Base-by-base conservation (phyloP, 164 flowering plant genomes). In the Piper longum region DNA sequence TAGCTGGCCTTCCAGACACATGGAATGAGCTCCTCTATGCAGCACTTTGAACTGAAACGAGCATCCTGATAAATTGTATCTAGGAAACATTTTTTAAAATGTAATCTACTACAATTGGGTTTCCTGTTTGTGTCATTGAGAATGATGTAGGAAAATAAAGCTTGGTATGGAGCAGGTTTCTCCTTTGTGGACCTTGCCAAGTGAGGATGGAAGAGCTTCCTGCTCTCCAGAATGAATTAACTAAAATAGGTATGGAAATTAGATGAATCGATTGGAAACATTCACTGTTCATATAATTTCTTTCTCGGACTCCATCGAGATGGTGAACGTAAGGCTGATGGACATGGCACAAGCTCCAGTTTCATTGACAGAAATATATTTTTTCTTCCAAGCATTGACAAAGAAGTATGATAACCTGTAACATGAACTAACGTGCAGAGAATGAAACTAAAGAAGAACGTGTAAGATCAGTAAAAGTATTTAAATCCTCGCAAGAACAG, bases 1-100 rank as follows among this genome's bases (percentile, higher is more conserved):
- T 83, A 8, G 72, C 83, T n/a, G 87, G 87, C 13, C 67, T 78
- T 48, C 87, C 85, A 2, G 85, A 81, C 65, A 75, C 85, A 14
- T 83, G 85, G 87, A 83, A 83, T 43, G 72, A 72, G 62, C 79
- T 81, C 16, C 68, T 83, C 0, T 77, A 79, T 59, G 72, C 79
- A 14, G 72, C 76, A 9, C 9, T 48, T 48, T 48, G 52, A 48
- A 48, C 14, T 3, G 14, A 48, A 14, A 9, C 0, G 9, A 5
- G 52, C 9, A 48, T 48, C 36, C 36, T 26, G 36, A 26, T 26
- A 26, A 26, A 26, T 26, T 26, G 36, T 26, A 26, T 26, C 36
- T 26, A 26, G 36, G 36, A 26, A 26, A 26, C 36, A 26, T 26
- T 26, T 26, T 26, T 26, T 26, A 26, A 26, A 26, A 26, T 26